Percentiles rank a stretch among this genome's conserved stretches.
Conservation (phyloP, 345 rosid genomes). For the Citrus australasica region DNA sequence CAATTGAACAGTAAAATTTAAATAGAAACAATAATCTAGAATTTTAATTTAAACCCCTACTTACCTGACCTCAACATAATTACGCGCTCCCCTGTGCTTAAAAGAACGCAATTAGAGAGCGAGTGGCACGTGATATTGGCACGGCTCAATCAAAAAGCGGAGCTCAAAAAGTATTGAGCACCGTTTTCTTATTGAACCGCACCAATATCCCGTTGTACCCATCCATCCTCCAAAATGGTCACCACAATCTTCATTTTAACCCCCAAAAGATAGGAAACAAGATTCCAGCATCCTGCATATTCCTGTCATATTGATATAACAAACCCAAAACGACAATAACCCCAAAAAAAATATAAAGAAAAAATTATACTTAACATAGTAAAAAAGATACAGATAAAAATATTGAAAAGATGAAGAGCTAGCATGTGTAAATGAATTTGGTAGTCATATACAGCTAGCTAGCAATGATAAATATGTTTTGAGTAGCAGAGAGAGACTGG, state of each 20-base stretch:
- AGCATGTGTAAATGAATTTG: not conserved
- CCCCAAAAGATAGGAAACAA: no score
- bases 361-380: not conserved
- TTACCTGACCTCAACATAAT: not conserved
- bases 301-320: not conserved
- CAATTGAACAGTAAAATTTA: not conserved
- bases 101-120: not conserved
- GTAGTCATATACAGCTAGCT: not conserved
- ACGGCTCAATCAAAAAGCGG: conserved; percentile 63
- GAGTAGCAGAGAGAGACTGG: not conserved
- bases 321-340: not conserved
- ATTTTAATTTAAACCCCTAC: not conserved
- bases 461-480: not conserved
- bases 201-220: conserved; percentile 51
- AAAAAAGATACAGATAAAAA: no score
- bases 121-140: conserved; percentile 59
- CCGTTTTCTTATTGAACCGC: conserved; percentile 63
- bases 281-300: not conserved
- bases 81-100: no score
- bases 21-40: no score
- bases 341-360: not conserved
- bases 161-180: conserved; percentile 25
- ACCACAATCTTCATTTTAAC: not conserved
- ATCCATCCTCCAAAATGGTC: not conserved
- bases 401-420: not conserved